phyloP scores from a whole-genome alignment of 2,329 filamentous ascomycete genomes.

The Huntiella bhutanensis region DNA sequence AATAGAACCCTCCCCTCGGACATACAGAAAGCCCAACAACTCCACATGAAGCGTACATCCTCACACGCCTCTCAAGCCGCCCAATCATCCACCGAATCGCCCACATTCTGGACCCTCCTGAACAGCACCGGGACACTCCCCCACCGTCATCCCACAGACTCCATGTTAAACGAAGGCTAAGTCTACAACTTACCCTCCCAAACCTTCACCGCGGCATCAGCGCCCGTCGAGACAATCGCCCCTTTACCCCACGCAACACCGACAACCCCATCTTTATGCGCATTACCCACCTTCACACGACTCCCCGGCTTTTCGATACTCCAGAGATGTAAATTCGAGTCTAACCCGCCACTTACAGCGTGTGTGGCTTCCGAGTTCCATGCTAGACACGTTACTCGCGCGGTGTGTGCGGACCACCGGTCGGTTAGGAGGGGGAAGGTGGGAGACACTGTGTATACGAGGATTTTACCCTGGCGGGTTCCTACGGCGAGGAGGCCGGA shows the following conservation, averaged over 20 bases:
- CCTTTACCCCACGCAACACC: constrained; percentile 64
- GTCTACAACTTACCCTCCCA: constrained; percentile 33
- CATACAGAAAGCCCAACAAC: background rate
- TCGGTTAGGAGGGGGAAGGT: constrained; percentile 60
- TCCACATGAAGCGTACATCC: background rate
- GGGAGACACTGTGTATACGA: constrained; percentile 38
- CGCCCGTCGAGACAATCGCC: constrained; percentile 57
- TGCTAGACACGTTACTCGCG: constrained; percentile 36
- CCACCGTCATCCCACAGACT: no score
- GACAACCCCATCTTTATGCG: constrained; percentile 90
- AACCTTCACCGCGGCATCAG: constrained; percentile 78
- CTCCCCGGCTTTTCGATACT: constrained; percentile 68
- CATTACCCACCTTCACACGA: constrained; percentile 66
- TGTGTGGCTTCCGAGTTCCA: constrained; percentile 68
- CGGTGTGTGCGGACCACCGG: constrained; percentile 43
- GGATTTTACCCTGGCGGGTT: constrained; percentile 69
- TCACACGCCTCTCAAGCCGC: background rate
- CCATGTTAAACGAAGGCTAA: background rate
- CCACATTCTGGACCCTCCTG: background rate
- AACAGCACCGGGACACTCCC: background rate
- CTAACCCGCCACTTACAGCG: constrained; percentile 66
- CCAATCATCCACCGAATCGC: background rate
- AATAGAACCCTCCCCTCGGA: background rate
- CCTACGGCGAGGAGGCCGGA: constrained; percentile 68
- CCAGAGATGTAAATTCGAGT: constrained; percentile 89